Conservation (phyloP, 1,284 basidiomycete species). For the Ustilago vetiveriae region DNA sequence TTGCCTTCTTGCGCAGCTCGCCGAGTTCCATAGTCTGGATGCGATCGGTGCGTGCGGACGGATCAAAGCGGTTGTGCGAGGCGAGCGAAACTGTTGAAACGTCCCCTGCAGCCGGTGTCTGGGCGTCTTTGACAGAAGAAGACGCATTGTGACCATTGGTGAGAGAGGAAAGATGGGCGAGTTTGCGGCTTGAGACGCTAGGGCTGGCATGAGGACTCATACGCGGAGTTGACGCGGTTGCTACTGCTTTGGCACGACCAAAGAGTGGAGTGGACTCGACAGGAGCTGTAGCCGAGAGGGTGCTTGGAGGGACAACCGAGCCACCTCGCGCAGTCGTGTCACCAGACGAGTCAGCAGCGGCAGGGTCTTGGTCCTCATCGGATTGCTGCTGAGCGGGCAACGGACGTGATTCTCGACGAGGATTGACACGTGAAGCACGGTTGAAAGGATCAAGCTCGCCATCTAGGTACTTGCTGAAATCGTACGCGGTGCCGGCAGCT, state of each 20-base stretch:
- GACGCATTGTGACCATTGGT: conserved; percentile 21
- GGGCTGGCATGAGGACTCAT: conserved; percentile 47
- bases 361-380: conserved; percentile 7
- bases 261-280: conserved; percentile 39
- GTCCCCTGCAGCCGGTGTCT: conserved; percentile 7
- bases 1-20: conserved; percentile 40
- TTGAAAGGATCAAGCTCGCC: conserved; percentile 49
- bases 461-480: conserved; percentile 47
- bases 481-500: conserved; percentile 26
- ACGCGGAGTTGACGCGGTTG: conserved; percentile 16
- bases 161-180: conserved; percentile 33
- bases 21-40: conserved; percentile 36
- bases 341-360: conserved; percentile 19
- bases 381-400: conserved; percentile 20
- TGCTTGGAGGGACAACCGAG: neutral
- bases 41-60: conserved; percentile 33
- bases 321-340: conserved; percentile 40
- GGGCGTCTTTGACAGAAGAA: neutral
- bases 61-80: conserved; percentile 30
- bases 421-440: conserved; percentile 34
- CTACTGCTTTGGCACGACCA: conserved; percentile 23
- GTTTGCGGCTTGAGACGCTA: conserved; percentile 39
- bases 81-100: conserved; percentile 14
- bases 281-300: conserved; percentile 2
- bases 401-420: conserved; percentile 36